Percentiles rank a stretch among this genome's conserved stretches.
Evolutionary conservation across 2,329 filamentous ascomycete genomes (phyloP).

Genomic region (Alternaria arbusti): DNA sequence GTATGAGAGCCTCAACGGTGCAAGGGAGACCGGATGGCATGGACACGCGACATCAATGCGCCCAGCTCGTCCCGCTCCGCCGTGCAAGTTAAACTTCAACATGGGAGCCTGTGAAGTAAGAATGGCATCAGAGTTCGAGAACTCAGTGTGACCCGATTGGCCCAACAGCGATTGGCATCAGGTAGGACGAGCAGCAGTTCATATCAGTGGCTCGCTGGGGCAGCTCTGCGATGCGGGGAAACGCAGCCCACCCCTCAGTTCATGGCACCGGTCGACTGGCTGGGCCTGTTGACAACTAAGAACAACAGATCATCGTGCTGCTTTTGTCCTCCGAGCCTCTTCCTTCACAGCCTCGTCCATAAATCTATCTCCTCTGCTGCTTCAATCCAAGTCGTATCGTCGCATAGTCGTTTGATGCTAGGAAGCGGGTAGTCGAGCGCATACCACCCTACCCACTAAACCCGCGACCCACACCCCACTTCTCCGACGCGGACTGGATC

Average conservation of each 20-base stretch:
- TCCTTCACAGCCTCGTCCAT: conserved; percentile 1
- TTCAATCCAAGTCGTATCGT: neutral
- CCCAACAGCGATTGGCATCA: conserved; percentile 5
- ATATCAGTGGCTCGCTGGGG: conserved; percentile 23
- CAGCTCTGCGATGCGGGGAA: conserved; percentile 35
- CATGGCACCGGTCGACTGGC: conserved; percentile 27
- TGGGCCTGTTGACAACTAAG: conserved; percentile 13
- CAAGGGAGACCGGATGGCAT: neutral
- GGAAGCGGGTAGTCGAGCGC: conserved; percentile 1
- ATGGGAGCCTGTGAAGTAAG: conserved; percentile 2
- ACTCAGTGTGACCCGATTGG: conserved; percentile 25
- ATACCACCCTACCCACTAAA: conserved; percentile 11
- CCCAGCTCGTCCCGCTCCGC: conserved; percentile 4
- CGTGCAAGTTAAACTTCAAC: neutral
- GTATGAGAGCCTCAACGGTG: neutral
- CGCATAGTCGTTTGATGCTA: conserved; percentile 2
- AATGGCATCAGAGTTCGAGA: conserved; percentile 12
- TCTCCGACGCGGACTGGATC: conserved; percentile 10
- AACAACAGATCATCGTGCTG: conserved; percentile 1
- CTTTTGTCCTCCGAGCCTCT: conserved; percentile 8
- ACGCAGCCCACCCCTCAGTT: conserved; percentile 29
- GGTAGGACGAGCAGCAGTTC: conserved; percentile 10
- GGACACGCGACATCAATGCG: conserved; percentile 12
- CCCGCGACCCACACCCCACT: conserved; percentile 19
- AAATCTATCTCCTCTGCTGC: conserved; percentile 14